These are phyloP conservation scores for Sedum album DNA, from an alignment of 164 flowering plant genomes.

Conservation along the genomic window DNA sequence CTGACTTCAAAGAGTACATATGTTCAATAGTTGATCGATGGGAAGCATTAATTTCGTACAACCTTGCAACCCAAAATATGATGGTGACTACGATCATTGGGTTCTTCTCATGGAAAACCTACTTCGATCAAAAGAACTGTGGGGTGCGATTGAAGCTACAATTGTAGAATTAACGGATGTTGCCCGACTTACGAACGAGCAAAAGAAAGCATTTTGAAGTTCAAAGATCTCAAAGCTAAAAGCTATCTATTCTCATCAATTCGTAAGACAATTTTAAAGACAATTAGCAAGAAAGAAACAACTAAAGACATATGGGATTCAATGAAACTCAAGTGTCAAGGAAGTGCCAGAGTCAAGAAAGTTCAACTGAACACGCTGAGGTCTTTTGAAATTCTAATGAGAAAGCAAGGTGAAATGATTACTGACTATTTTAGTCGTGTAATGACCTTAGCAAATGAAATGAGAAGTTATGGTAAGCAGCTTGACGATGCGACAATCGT, in stretches of 20 bases:
- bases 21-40: not conserved
- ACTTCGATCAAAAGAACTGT: constrained; percentile 1
- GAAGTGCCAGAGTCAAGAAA: not conserved
- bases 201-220: not conserved
- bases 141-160: not conserved
- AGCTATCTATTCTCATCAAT: constrained; percentile 4
- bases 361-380: not conserved
- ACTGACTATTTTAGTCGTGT: not conserved
- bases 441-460: not conserved
- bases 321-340: not conserved
- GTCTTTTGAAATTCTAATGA: not conserved
- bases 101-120: constrained; percentile 7
- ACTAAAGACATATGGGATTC: constrained; percentile 8
- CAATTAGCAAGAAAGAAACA: constrained; percentile 5
- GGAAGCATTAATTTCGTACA: constrained; percentile 5
- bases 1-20: no score
- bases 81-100: constrained; percentile 10
- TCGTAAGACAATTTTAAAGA: not conserved
- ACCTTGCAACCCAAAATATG: constrained; percentile 7
- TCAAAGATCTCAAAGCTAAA: constrained; percentile 5
- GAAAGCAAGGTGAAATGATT: not conserved
- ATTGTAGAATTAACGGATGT: not conserved
- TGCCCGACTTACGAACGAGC: not conserved
- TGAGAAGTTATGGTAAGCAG: not conserved
- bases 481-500: not conserved